Percentiles rank a stretch among this genome's conserved stretches.
Conservation (phyloP, 306 rosid species). For the Albizia julibrissin region DNA sequence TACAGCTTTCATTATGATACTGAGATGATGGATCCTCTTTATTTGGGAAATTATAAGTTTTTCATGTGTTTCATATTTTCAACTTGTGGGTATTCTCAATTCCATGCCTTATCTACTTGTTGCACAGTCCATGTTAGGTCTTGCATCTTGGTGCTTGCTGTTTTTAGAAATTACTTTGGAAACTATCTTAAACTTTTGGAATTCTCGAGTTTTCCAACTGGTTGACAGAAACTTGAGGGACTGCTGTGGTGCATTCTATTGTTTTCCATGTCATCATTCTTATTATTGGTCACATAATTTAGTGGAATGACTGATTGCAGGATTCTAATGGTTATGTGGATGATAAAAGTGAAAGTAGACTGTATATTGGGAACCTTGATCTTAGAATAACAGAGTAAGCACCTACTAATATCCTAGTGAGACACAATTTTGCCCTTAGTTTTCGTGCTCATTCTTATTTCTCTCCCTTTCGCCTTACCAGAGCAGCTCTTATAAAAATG, state of each 20-base stretch:
- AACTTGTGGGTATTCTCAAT: neutral
- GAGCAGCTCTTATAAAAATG: conserved; percentile 87
- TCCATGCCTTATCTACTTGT: neutral
- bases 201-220: neutral
- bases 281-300: conserved; percentile 3
- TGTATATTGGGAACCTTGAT: conserved; percentile 88
- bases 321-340: conserved; percentile 55
- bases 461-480: conserved; percentile 30
- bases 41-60: neutral
- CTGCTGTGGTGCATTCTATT: conserved; percentile 2
- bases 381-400: conserved; percentile 94
- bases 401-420: neutral
- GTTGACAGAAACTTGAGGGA: conserved; percentile 1
- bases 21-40: neutral
- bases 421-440: conserved; percentile 12
- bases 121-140: neutral
- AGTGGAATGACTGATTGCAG: conserved; percentile 48
- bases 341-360: conserved; percentile 73
- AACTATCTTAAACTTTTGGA: conserved; percentile 1
- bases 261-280: conserved; percentile 21
- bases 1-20: too few species aligned
- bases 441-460: conserved; percentile 29
- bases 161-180: neutral
- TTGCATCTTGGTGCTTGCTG: neutral
- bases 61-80: neutral